Base-by-base conservation (phyloP, 2,329 filamentous ascomycete genomes). In the Exophiala calicioides region DNA sequence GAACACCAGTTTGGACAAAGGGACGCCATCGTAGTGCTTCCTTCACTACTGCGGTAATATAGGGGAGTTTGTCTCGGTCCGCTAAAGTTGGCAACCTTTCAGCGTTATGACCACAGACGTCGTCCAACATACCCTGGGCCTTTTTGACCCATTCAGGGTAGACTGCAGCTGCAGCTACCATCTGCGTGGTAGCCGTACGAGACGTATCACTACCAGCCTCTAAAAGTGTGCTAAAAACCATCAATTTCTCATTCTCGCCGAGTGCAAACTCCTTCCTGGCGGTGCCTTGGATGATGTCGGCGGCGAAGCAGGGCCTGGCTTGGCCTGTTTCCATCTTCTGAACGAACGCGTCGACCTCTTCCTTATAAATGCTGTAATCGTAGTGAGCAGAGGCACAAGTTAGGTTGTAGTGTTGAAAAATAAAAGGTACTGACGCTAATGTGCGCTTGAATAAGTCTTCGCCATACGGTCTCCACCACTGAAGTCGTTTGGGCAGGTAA, bases 41-140 rank as follows among this genome's bases (percentile, higher is more conserved):
- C 49, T 80, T 79, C 12, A 80, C 68, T 5, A 78, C 65, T 2
- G 73, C 74, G 12, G 69, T 67, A 24, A 80, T 59, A 54, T 81
- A 81, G 0, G 77, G 77, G 5, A 82, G 58, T 1, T 64, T 60
- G 0, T 66, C 61, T 12, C 68, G 65, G 55, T 81, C 77, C 23
- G 72, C 67, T 57, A 71, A 73, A 16, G 58, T 60, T 0, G 78
- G 78, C 5, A 71, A 67, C 3, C 78, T 66, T 8, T 66, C 43
- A 0, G 63, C 54, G 15, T 47, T 26, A 3, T n/a, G n/a, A 5
- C 43, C 49, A 32, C 56, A 56, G 6, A 58, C 40, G 13, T 33
- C 29, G 32, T 59, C 49, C 26, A 55, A n/a, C 10, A 55, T 55
- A 3, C 53, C 44, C 12, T 61, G 50, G 10, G 59, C 58, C 30